Base-by-base conservation (phyloP, 2,329 filamentous ascomycete species). In the Phaeomoniella chlamydospora region DNA sequence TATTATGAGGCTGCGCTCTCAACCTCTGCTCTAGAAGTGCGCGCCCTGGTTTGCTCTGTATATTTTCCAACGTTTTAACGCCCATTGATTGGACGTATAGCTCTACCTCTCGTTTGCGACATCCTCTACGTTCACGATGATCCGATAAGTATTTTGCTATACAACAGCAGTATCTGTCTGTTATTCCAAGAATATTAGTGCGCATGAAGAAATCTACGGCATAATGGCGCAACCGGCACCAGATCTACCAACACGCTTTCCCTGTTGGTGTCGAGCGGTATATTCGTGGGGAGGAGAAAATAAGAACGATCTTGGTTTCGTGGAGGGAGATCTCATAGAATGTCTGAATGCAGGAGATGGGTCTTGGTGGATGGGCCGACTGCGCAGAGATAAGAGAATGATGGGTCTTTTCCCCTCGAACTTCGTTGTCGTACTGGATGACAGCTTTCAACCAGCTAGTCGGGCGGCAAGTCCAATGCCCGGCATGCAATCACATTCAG, bases 241-340 rank as follows among this genome's bases (percentile, higher is more conserved):
- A 40, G 50, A 57, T 50, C 62, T 90, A 44, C 86, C 85, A 10
- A 75, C 70, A 51, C 76, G 74, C 50, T 93, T 93, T 55, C 86
- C 86, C 39, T 93, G 85, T 61, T 92, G 85, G 84, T 87, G 81
- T 55, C 75, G 84, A 58, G 86, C 86, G 29, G 74, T 92, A 31
- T 94, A 93, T 58, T 93, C 85, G 13, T 94, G 84, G 82, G 84
- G 85, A 58, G 86, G 86, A 65, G 86, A 94, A 77, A 88, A 81
- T 15, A 93, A 93, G 65, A 77, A 81, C 56, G 90, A 98, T 55
- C 70, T 98, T 39, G 90, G 90, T 12, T 98, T 98, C 59, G 81
- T 98, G 47, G 90, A 98, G 59, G 90, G 90, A 44, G 90, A 98
- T 59, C 62, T 98, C 46, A 98, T 98, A 56, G 90, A 98, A 72